Percentiles rank a stretch among this genome's conserved stretches.
These are phyloP conservation scores for Nannochloropsis gaditana DNA, from an alignment of 108 stramenopile genomes.

Conservation along the genomic window DNA sequence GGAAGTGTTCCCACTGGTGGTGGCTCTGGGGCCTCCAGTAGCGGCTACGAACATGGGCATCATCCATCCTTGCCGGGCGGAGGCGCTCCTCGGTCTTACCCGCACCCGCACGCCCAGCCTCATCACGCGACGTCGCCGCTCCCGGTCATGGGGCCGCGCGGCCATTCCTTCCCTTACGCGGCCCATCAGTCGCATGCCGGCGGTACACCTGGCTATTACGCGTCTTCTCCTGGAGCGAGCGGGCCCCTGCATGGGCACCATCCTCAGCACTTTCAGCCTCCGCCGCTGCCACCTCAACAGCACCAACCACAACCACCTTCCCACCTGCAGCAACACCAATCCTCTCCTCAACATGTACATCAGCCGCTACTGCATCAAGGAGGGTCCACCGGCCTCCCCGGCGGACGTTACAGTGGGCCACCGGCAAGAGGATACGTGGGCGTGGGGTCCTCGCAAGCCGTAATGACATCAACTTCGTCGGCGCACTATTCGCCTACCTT, in stretches of 20 bases:
- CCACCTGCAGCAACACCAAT: neutral
- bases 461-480: neutral
- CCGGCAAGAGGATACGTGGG: too few species aligned
- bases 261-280: neutral
- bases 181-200: neutral
- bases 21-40: too few species aligned
- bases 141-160: neutral
- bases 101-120: neutral
- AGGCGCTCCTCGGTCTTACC: neutral
- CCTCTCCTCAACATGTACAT: neutral
- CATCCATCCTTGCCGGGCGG: too few species aligned
- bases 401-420: too few species aligned
- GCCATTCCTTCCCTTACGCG: neutral
- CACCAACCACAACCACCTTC: neutral
- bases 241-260: neutral
- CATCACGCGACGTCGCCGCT: neutral
- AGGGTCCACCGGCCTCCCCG: too few species aligned
- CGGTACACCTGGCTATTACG: neutral
- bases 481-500: neutral
- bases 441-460: too few species aligned
- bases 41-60: too few species aligned
- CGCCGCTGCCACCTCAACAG: neutral
- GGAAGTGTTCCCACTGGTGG: too few species aligned
- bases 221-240: neutral
- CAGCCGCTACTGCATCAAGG: neutral